Evolutionary conservation across 441 rosid species (phyloP).

Genomic region (Populus tomentosa): DNA sequence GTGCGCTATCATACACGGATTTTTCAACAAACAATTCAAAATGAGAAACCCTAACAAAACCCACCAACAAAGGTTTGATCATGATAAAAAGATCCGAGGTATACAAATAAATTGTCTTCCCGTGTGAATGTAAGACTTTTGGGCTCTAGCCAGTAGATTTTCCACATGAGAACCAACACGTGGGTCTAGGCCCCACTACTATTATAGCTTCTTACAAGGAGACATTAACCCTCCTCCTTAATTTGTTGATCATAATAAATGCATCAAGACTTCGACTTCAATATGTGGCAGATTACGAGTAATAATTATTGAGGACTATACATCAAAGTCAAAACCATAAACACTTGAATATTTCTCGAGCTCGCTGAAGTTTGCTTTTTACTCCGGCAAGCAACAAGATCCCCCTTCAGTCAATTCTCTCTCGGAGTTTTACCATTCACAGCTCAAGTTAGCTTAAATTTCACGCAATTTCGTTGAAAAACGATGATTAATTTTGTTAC

Average conservation of each 20-base stretch:
- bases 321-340: conserved; percentile 31
- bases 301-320: not conserved
- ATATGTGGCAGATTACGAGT: not conserved
- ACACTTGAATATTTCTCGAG: conserved; percentile 32
- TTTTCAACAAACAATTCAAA: too few relatives aligned
- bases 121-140: conserved; percentile 17
- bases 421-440: not conserved
- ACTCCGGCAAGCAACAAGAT: too few relatives aligned
- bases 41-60: not conserved
- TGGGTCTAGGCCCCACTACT: conserved; percentile 30
- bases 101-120: not conserved
- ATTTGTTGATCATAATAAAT: not conserved
- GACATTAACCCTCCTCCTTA: not conserved
- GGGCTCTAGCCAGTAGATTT: not conserved
- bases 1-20: not conserved
- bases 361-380: conserved; percentile 18
- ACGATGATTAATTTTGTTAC: not conserved
- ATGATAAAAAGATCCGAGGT: not conserved
- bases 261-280: not conserved
- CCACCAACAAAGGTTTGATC: not conserved
- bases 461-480: conserved; percentile 5
- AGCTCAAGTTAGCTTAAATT: not conserved
- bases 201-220: not conserved
- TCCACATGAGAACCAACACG: conserved; percentile 18
- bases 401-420: not conserved